A percentile compares a stretch with the other conserved stretches of the same genome.
These are phyloP conservation scores for Mentha longifolia DNA, from an alignment of 257 asterid species.

Conservation along the genomic window DNA sequence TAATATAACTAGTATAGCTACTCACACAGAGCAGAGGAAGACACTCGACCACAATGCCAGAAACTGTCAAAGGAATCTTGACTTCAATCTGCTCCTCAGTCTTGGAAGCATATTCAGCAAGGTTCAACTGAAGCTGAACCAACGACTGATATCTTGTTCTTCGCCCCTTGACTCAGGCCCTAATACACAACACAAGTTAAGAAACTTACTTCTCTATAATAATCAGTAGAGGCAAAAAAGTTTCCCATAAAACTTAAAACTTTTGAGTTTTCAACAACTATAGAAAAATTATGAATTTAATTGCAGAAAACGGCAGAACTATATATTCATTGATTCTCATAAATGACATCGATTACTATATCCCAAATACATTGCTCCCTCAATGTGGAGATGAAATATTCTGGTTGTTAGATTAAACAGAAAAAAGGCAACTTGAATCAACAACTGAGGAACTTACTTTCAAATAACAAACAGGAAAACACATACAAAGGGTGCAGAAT, in stretches of 20 bases:
- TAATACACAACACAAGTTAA: conserved; percentile 34
- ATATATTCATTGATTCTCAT: background rate
- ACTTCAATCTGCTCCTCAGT: conserved; percentile 57
- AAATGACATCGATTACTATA: no score
- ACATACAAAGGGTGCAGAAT: background rate
- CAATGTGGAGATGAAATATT: background rate
- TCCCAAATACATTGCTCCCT: background rate
- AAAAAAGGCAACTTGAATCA: conserved; percentile 16
- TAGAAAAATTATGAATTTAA: background rate
- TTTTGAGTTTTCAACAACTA: background rate
- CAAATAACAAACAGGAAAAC: background rate
- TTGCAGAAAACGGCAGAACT: background rate
- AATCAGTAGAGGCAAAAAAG: background rate
- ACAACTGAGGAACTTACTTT: background rate
- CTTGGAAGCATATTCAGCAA: conserved; percentile 78
- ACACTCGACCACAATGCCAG: conserved; percentile 47
- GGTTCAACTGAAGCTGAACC: conserved; percentile 72
- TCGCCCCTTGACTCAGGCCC: conserved; percentile 67
- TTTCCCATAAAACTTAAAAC: background rate
- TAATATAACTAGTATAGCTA: conserved; percentile 4
- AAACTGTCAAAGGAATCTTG: conserved; percentile 65
- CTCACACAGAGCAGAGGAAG: conserved; percentile 67
- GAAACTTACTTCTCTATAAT: background rate
- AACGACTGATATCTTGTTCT: conserved; percentile 60
- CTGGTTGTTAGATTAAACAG: conserved; percentile 9